A percentile compares a stretch with the other conserved stretches of the same genome.
phyloP scores from a whole-genome alignment of 306 rosid species.

The Trichosanthes cucumerina region DNA sequence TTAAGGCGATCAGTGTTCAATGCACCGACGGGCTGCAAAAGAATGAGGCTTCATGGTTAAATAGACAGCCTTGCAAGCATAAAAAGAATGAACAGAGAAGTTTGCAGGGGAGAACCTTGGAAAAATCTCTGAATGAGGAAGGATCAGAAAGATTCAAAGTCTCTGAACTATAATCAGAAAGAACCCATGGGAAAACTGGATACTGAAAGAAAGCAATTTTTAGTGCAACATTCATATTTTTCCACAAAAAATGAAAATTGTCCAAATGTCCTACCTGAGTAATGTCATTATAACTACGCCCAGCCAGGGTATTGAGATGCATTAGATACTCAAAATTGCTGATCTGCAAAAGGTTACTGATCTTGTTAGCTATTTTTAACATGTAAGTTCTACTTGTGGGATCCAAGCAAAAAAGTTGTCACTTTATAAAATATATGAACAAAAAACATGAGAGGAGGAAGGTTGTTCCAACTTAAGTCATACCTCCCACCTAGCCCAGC shows the following conservation, averaged over 20 bases:
- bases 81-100: conserved; percentile 10
- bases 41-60: conserved; percentile 10
- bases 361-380: conserved; percentile 12
- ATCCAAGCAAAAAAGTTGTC: not conserved
- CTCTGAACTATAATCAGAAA: conserved; percentile 84
- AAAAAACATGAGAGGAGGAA: not conserved
- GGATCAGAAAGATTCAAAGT: conserved; percentile 75
- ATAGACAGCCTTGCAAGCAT: not conserved
- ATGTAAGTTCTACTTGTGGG: not conserved
- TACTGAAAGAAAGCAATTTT: conserved; percentile 47
- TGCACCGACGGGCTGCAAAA: conserved; percentile 84
- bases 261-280: conserved; percentile 66
- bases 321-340: conserved; percentile 97
- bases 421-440: not conserved
- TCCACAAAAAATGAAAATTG: conserved; percentile 14
- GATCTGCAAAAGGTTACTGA: conserved; percentile 52
- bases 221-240: conserved; percentile 13
- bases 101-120: conserved; percentile 53
- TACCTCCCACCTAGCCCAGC: conserved; percentile 99
- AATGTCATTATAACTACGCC: conserved; percentile 95
- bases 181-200: conserved; percentile 98
- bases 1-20: conserved; percentile 65
- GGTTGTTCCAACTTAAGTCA: conserved; percentile 5
- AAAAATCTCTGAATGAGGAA: conserved; percentile 83
- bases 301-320: conserved; percentile 98